Conservation (phyloP, 2,329 filamentous ascomycete species). For the Phialophora macrospora region DNA sequence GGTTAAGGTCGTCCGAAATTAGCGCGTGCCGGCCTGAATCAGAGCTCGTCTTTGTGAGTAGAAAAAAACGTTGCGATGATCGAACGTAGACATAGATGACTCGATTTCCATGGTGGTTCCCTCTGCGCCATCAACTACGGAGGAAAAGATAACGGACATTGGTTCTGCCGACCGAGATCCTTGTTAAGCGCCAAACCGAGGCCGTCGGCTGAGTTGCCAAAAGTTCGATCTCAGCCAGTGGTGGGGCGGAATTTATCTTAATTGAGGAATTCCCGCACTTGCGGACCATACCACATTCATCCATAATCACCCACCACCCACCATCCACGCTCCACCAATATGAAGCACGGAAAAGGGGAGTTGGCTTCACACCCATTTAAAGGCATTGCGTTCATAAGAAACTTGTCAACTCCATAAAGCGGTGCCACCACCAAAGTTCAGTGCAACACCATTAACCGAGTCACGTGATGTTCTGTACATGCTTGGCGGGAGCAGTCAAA, state of each 20-base stretch:
- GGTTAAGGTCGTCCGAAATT: not conserved
- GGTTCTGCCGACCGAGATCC: not conserved
- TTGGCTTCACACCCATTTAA: not conserved
- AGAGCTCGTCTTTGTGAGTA: not conserved
- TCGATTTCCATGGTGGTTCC: not conserved
- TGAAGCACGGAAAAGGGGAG: not conserved
- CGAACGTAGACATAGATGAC: not conserved
- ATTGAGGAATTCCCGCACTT: too few species aligned
- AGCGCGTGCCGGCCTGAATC: not conserved
- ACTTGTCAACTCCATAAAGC: not conserved
- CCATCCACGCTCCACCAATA: not conserved
- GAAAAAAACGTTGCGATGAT: not conserved
- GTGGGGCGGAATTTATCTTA: too few species aligned
- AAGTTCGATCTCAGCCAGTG: too few species aligned
- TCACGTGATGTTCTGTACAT: not conserved
- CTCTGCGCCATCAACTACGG: not conserved
- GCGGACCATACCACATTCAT: too few species aligned
- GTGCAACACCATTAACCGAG: not conserved
- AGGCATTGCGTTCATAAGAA: not conserved
- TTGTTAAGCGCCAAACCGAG: not conserved
- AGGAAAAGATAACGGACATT: not conserved
- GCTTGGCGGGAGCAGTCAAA: not conserved
- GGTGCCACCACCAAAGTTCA: not conserved
- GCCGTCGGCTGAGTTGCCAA: not conserved
- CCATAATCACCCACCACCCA: not conserved